Evolutionary conservation across 106 monocot species (phyloP), one percentile per base, ranked within the genome.

Genomic region (Acorus gramineus): DNA sequence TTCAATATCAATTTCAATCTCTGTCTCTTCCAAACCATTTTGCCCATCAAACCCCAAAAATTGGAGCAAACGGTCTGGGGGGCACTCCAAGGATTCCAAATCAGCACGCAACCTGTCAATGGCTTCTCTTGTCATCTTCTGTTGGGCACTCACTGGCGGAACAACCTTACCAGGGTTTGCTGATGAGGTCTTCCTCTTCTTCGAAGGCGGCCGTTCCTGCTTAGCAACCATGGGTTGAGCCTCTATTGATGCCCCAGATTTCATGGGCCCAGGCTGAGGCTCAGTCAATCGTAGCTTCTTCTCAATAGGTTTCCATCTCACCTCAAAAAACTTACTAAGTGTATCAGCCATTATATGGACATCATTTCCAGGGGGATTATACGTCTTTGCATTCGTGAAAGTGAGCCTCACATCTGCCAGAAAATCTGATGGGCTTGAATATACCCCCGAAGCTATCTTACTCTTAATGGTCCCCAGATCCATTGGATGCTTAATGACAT

Each of bases 1-100:
- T 14, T 66, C 73, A 59, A 74, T 66, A 52, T 74, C 73, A 60
- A 74, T 66, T 53, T 74, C 73, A 12, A 74, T 66, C 59, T 74
- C 73, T 14, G 66, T 66, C 46, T 74, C 73, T 46, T 74, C 50
- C 49, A 52, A 53, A 9, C n/a, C 59, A 46, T 12, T 51, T 5
- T 55, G 14, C 2, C 73, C 66, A 14, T 74, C 12, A 45, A 42
- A 45, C 46, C 52, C 66, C 73, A 74, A 46, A 49, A 74, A 66
- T 11, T 74, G 59, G 14, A 74, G 52, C 8, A 74, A 51, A 8
- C 57, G 66, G 4, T 59, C 66, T 44, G 73, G 73, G 4, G 66
- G 51, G 45, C 53, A 58, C 2, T 14, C 59, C 6, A 53, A 59
- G 6, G 73, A 49, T 53, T 74, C 73, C 44, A 74, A 53, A 50